Evolutionary conservation across 1,284 basidiomycete species (phyloP), one percentile per base, ranked within the genome.

Genomic region (Ganoderma lucidum): DNA sequence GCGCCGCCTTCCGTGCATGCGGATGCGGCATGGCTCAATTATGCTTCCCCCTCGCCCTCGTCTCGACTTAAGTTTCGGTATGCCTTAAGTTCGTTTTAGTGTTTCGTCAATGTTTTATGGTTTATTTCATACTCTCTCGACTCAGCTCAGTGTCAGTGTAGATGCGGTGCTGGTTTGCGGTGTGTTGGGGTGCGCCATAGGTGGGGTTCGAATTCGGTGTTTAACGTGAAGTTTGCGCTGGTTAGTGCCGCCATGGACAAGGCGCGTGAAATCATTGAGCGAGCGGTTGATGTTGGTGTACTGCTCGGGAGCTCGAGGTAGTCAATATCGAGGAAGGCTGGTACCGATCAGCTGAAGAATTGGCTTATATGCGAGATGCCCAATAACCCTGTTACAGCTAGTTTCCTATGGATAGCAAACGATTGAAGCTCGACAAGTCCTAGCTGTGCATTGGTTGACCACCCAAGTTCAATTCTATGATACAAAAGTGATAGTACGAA

Each of bases 21-120:
- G 23, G 23, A 23, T 23, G 23, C 23, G 23, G 56, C 32, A 60
- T 63, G 56, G 66, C 66, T 67, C 56, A 42, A 67, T 67, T 67
- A 67, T 67, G 66, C 66, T 63, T 23, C 19, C 48, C 44, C 35
- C 42, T 60, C 30, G 9, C 35, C 28, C 12, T 32, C 23, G 15
- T 23, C 56, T 30, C 6, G 10, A 30, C 23, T 53, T 5, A 28
- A 45, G 56, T 44, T 23, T 62, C 32, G 51, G 41, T 66, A 62
- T 66, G 65, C 58, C 15, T 14, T 53, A 53, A 53, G 48, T 53
- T 53, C 39, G 8, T 41, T 65, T 23, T 58, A 44, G 30, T 32
- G 23, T 63, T 44, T 30, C 55, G 63, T 63, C 35, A 55, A 64
- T 64, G 63, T 55, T 56, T 12, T 42, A 64, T 64, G 53, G 48